These are phyloP conservation scores for Durusdinium trenchii DNA, from an alignment of 73 alveolate species.

Conservation along the genomic window DNA sequence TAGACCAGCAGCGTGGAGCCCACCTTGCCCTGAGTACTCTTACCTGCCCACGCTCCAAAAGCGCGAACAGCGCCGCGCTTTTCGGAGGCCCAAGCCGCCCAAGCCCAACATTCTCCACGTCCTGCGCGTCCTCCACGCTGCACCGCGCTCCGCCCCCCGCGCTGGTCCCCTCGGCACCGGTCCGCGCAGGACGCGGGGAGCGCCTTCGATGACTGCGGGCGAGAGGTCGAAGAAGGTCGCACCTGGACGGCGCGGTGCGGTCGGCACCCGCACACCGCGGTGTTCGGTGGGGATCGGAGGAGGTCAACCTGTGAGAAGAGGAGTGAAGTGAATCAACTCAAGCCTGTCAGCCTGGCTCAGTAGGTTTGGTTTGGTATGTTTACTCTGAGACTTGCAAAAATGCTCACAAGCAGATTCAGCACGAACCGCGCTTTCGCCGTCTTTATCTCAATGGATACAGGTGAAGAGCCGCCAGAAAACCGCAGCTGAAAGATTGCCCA, in stretches of 20 bases:
- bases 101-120: too few species aligned
- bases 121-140: too few species aligned
- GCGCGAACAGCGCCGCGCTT: too few species aligned
- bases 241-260: neutral
- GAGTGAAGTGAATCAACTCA: neutral
- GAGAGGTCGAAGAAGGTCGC: slow-evolving; percentile 98
- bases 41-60: slow-evolving; percentile 55
- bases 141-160: too few species aligned
- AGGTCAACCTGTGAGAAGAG: neutral
- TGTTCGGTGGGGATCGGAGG: neutral
- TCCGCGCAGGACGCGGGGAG: too few species aligned
- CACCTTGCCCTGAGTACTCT: slow-evolving; percentile 97
- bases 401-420: neutral
- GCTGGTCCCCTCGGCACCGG: too few species aligned
- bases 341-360: neutral
- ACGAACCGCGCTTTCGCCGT: neutral
- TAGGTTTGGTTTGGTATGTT: too few species aligned
- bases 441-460: neutral
- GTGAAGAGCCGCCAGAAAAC: slow-evolving; percentile 6
- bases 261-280: neutral
- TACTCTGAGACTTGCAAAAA: too few species aligned
- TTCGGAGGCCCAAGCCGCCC: too few species aligned
- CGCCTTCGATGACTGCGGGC: slow-evolving; percentile 97
- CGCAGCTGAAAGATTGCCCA: neutral
- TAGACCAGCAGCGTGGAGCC: slow-evolving; percentile 96